phyloP scores from a whole-genome alignment of 768 basidiomycete species.

The Vararia minispora region DNA sequence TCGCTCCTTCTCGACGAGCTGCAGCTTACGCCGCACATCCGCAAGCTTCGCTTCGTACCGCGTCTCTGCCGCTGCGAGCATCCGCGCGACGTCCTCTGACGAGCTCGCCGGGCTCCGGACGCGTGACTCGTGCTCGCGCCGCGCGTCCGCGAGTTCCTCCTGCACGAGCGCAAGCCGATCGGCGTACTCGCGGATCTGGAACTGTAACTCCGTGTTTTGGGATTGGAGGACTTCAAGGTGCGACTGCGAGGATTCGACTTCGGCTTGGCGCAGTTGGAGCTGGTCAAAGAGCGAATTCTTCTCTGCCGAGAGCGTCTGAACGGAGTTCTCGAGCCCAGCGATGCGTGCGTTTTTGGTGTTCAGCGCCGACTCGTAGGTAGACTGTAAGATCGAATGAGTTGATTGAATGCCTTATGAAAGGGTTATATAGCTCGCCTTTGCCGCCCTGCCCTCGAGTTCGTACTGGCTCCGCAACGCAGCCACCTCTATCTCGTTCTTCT shows the following conservation, averaged over 20 bases:
- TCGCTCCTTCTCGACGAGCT: slow-evolving; percentile 67
- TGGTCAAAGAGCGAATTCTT: slow-evolving; percentile 80
- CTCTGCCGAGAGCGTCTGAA: slow-evolving; percentile 59
- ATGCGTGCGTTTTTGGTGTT: slow-evolving; percentile 50
- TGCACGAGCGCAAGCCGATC: slow-evolving; percentile 62
- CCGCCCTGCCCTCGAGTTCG: slow-evolving; percentile 63
- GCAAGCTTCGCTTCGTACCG: slow-evolving; percentile 69
- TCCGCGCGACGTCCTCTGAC: slow-evolving; percentile 53
- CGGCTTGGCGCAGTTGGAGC: slow-evolving; percentile 80
- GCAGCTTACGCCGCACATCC: slow-evolving; percentile 57
- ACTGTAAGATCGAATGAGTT: slow-evolving; percentile 30
- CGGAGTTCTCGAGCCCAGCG: slow-evolving; percentile 53
- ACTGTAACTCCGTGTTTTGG: slow-evolving; percentile 76
- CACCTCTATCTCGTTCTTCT: slow-evolving; percentile 68
- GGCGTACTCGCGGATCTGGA: slow-evolving; percentile 70
- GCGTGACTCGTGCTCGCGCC: slow-evolving; percentile 41
- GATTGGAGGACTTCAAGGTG: slow-evolving; percentile 66
- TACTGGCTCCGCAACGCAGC: slow-evolving; percentile 52
- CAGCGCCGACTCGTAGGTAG: slow-evolving; percentile 57
- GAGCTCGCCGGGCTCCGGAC: slow-evolving; percentile 37
- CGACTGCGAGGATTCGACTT: slow-evolving; percentile 73
- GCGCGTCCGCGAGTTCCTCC: slow-evolving; percentile 59
- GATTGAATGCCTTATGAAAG: not conserved
- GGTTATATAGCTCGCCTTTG: slow-evolving; percentile 44
- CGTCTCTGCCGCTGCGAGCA: slow-evolving; percentile 62